phyloP scores from a whole-genome alignment of 2,329 filamentous ascomycete genomes.

The Fusarium kyushuense region DNA sequence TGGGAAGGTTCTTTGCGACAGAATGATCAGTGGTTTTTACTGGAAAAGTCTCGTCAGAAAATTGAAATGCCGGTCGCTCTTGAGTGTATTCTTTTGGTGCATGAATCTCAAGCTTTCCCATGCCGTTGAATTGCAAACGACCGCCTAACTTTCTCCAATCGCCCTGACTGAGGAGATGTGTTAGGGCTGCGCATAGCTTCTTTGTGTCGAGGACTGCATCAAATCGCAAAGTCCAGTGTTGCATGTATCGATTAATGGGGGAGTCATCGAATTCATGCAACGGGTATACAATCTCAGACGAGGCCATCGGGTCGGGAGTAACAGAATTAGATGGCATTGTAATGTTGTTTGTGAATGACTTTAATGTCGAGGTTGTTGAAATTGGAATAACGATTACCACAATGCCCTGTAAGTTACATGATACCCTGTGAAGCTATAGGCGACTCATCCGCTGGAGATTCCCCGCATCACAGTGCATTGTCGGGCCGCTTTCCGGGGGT shows the following conservation, averaged over 20 bases:
- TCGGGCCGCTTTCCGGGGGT: background rate
- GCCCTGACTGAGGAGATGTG: background rate
- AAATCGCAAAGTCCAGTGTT: constrained; percentile 7
- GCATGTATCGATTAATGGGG: constrained; percentile 7
- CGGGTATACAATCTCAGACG: background rate
- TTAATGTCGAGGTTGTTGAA: background rate
- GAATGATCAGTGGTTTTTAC: background rate
- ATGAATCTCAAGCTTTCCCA: constrained; percentile 2
- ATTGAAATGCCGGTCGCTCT: constrained; percentile 4
- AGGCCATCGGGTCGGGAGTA: background rate
- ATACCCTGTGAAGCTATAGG: constrained; percentile 32
- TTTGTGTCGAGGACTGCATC: background rate
- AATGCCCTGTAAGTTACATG: background rate
- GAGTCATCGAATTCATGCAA: constrained; percentile 15
- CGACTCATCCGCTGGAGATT: background rate
- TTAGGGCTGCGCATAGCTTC: background rate
- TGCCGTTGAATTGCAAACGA: background rate
- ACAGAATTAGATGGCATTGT: background rate
- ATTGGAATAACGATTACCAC: background rate
- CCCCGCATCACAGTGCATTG: background rate
- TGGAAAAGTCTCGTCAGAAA: background rate
- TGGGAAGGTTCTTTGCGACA: constrained; percentile 1
- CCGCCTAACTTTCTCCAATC: constrained; percentile 12
- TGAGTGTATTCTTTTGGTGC: constrained; percentile 1
- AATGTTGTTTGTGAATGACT: background rate